Conservation (phyloP, 495 filamentous ascomycete species). For the Neurospora cerealis region DNA sequence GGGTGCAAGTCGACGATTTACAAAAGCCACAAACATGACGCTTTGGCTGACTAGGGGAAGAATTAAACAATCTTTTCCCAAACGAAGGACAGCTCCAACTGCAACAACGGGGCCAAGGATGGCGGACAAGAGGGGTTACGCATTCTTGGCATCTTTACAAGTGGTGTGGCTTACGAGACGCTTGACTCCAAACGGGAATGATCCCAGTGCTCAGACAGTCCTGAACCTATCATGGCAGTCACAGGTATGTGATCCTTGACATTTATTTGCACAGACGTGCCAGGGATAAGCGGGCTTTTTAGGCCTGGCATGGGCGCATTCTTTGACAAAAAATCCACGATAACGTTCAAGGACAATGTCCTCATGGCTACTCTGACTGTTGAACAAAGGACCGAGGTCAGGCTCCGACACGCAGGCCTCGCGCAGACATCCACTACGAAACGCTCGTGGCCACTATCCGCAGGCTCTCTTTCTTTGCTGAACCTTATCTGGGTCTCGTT, state of each 20-base stretch:
- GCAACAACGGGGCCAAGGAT: constrained; percentile 7
- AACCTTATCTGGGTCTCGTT: neutral
- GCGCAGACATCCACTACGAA: neutral
- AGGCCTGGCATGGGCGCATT: constrained; percentile 12
- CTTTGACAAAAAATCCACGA: constrained; percentile 9
- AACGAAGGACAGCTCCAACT: constrained; percentile 10
- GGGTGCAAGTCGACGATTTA: neutral
- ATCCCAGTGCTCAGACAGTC: constrained; percentile 9
- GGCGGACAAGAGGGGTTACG: constrained; percentile 2
- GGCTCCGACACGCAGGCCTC: neutral
- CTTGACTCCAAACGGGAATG: constrained; percentile 8
- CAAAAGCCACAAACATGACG: neutral
- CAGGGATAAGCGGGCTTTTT: constrained; percentile 9
- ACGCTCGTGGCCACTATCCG: neutral
- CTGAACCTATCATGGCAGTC: constrained; percentile 8
- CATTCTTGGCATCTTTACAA: neutral
- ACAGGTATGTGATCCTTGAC: constrained; percentile 10
- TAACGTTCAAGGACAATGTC: constrained; percentile 3
- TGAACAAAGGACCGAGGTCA: neutral
- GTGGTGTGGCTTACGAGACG: constrained; percentile 2
- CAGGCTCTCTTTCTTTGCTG: neutral
- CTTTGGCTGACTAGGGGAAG: neutral
- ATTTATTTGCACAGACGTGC: constrained; percentile 12
- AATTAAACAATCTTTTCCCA: neutral
- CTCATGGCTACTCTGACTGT: constrained; percentile 4